phyloP scores from a whole-genome alignment of 306 rosid genomes.

The Betula pendula region DNA sequence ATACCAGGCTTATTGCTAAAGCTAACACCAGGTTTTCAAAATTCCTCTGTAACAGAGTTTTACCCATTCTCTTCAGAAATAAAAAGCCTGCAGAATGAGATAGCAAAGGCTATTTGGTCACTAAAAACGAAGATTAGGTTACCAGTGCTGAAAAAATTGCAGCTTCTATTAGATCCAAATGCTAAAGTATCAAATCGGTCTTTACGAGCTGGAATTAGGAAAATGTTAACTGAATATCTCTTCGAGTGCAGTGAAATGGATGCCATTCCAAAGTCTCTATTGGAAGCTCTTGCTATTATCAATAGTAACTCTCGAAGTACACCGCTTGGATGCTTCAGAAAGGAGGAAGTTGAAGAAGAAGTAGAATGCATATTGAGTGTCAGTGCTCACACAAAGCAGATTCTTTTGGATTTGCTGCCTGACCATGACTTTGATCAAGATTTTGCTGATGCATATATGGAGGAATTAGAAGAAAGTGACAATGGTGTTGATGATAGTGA shows the following conservation, averaged over 20 bases:
- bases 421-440: constrained; percentile 53
- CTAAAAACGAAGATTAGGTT: constrained; percentile 36
- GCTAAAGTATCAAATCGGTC: constrained; percentile 44
- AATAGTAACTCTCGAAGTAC: constrained; percentile 38
- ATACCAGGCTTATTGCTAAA: constrained; percentile 65
- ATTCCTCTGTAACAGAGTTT: constrained; percentile 44
- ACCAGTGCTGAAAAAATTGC: constrained; percentile 47
- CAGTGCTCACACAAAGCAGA: constrained; percentile 74
- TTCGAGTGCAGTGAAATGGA: constrained; percentile 71
- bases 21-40: constrained; percentile 47
- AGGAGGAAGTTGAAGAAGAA: constrained; percentile 59
- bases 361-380: constrained; percentile 61
- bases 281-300: constrained; percentile 48
- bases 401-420: constrained; percentile 59
- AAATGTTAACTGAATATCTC: constrained; percentile 63
- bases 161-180: constrained; percentile 59
- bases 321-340: constrained; percentile 9
- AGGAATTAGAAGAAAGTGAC: constrained; percentile 65
- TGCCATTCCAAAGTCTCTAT: constrained; percentile 53
- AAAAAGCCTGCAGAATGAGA: constrained; percentile 63
- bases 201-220: constrained; percentile 48
- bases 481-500: constrained; percentile 36
- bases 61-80: constrained; percentile 57
- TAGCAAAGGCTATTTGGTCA: constrained; percentile 66
- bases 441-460: constrained; percentile 70